Percentiles rank a stretch among this genome's conserved stretches.
Conservation (phyloP, 768 basidiomycete species). For the Pulveroboletus frians region DNA sequence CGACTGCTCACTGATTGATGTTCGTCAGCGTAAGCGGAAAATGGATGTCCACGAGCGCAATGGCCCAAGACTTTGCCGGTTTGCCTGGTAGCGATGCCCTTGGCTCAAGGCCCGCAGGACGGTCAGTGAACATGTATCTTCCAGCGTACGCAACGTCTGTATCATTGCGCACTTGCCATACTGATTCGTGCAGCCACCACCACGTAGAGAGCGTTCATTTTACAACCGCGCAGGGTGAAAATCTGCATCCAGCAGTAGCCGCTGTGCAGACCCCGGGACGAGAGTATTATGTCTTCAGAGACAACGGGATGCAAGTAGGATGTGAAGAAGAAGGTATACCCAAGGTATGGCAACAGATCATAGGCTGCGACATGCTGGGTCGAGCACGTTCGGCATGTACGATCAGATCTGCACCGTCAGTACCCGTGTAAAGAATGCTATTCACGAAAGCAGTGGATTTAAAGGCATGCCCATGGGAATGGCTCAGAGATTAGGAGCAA, state of each 20-base stretch:
- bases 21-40: slow-evolving; percentile 56
- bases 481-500: no score
- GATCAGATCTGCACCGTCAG: neutral
- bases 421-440: neutral
- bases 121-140: slow-evolving; percentile 53
- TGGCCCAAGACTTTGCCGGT: slow-evolving; percentile 69
- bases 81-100: slow-evolving; percentile 21
- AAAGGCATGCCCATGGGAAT: no score
- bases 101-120: slow-evolving; percentile 15
- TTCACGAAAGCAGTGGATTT: neutral
- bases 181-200: slow-evolving; percentile 49
- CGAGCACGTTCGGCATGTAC: neutral
- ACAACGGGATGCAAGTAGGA: slow-evolving; percentile 76
- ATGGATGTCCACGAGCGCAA: slow-evolving; percentile 63
- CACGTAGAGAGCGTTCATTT: slow-evolving; percentile 76
- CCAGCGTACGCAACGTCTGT: slow-evolving; percentile 47
- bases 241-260: slow-evolving; percentile 61
- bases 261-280: slow-evolving; percentile 63
- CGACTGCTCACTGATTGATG: slow-evolving; percentile 2
- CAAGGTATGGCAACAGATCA: slow-evolving; percentile 53
- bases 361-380: slow-evolving; percentile 42
- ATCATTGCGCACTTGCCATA: neutral
- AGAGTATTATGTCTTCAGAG: slow-evolving; percentile 64
- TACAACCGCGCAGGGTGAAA: slow-evolving; percentile 34
- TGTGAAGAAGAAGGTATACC: slow-evolving; percentile 70